Evolutionary conservation across 2,329 filamentous ascomycete species (phyloP).

Genomic region (Pestalotiopsis sp.): DNA sequence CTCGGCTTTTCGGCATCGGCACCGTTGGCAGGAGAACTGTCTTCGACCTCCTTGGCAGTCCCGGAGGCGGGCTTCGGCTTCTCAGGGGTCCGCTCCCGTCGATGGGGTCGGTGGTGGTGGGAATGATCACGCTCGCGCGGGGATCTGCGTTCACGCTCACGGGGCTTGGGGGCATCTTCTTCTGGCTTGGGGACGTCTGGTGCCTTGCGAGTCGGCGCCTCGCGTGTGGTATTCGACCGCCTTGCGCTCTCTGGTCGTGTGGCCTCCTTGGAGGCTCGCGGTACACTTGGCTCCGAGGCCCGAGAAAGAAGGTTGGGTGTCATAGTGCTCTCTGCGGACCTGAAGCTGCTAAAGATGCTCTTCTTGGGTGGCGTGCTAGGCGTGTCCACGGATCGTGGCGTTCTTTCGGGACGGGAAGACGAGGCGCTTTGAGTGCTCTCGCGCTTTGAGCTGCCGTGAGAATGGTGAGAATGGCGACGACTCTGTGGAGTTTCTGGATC

Average conservation of each 20-base stretch:
- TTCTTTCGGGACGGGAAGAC: slow-evolving; percentile 3
- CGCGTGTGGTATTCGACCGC: slow-evolving; percentile 6
- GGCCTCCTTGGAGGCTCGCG: slow-evolving; percentile 5
- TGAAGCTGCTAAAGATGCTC: slow-evolving; percentile 13
- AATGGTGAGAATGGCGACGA: slow-evolving; percentile 11
- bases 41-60: neutral
- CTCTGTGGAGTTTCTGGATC: slow-evolving; percentile 12
- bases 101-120: neutral
- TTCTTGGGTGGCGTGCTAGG: slow-evolving; percentile 3
- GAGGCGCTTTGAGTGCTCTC: slow-evolving; percentile 10
- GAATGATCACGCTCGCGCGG: neutral
- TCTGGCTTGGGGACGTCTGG: neutral
- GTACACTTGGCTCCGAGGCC: slow-evolving; percentile 3
- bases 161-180: neutral
- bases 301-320: neutral
- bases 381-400: neutral
- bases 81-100: neutral
- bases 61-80: neutral
- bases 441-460: slow-evolving; percentile 12
- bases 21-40: neutral
- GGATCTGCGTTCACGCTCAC: neutral
- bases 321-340: slow-evolving; percentile 6
- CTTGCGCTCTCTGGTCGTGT: neutral
- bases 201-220: neutral
- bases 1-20: neutral